Percentiles rank a stretch among this genome's conserved stretches.
phyloP scores from a whole-genome alignment of 2,329 filamentous ascomycete species.

The Clarireedia sp. region DNA sequence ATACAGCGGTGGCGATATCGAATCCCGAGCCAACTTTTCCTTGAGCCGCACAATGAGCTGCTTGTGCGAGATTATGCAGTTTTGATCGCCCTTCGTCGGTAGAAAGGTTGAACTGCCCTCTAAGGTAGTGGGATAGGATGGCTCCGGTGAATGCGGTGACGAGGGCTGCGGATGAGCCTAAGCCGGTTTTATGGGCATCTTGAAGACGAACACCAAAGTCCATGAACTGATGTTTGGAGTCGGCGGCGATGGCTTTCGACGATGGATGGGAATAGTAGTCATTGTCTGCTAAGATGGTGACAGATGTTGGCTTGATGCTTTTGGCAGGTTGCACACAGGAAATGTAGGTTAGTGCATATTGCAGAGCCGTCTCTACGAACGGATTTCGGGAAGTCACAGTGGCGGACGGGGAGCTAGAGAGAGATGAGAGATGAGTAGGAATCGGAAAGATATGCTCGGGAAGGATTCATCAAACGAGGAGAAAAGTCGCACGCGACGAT shows the following conservation, averaged over 20 bases:
- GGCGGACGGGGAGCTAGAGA: conserved; percentile 8
- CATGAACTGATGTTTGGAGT: conserved; percentile 52
- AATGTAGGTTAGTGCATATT: conserved; percentile 81
- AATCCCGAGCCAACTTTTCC: conserved; percentile 96
- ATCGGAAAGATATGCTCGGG: neutral
- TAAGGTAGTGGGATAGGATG: conserved; percentile 68
- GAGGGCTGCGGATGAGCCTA: conserved; percentile 89
- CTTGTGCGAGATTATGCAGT: conserved; percentile 90
- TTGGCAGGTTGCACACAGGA: conserved; percentile 32
- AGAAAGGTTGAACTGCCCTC: conserved; percentile 48
- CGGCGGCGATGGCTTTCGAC: conserved; percentile 25
- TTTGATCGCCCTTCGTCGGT: conserved; percentile 46
- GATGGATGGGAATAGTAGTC: conserved; percentile 84
- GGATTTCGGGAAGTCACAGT: conserved; percentile 50
- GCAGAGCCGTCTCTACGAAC: conserved; percentile 87
- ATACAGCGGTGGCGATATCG: conserved; percentile 88
- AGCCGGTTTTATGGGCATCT: conserved; percentile 86
- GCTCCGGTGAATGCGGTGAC: conserved; percentile 80
- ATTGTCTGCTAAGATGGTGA: conserved; percentile 89
- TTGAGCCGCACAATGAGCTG: conserved; percentile 89
- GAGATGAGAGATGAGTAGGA: neutral
- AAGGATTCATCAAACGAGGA: neutral
- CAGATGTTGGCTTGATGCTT: conserved; percentile 57
- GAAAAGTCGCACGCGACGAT: conserved; percentile 4
- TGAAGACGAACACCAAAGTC: conserved; percentile 69